Percentiles rank a stretch among this genome's conserved stretches.
Conservation (phyloP, 805 yeast genomes). For the Myxozyma geophila region DNA sequence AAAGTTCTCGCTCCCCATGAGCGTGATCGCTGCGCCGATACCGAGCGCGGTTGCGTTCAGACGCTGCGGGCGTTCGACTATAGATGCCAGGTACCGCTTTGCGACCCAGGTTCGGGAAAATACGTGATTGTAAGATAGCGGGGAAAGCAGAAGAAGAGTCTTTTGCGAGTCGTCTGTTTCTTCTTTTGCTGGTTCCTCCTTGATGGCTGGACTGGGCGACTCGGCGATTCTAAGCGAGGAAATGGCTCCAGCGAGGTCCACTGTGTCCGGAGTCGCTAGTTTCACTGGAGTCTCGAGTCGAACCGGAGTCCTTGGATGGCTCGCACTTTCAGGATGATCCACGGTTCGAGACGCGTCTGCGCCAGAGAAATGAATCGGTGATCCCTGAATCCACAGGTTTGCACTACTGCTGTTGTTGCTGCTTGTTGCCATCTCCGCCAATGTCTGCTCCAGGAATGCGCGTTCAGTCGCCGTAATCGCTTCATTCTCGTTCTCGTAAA, state of each 20-base stretch:
- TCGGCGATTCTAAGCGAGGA: slow-evolving; percentile 4
- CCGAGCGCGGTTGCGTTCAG: slow-evolving; percentile 78
- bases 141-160: slow-evolving; percentile 63
- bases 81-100: slow-evolving; percentile 64
- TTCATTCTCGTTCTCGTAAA: neutral
- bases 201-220: neutral
- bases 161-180: neutral
- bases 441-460: slow-evolving; percentile 20
- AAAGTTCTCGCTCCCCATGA: slow-evolving; percentile 59
- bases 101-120: slow-evolving; percentile 80
- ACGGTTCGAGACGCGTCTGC: slow-evolving; percentile 7
- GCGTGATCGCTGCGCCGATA: slow-evolving; percentile 70
- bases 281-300: neutral
- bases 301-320: slow-evolving; percentile 8
- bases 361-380: slow-evolving; percentile 1
- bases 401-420: too few species aligned
- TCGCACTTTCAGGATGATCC: slow-evolving; percentile 6
- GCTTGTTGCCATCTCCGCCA: slow-evolving; percentile 12
- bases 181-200: neutral
- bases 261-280: neutral
- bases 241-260: slow-evolving; percentile 3
- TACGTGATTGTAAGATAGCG: slow-evolving; percentile 69
- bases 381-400: neutral
- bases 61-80: slow-evolving; percentile 84
- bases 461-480: slow-evolving; percentile 13